Evolutionary conservation across 1,139 yeast species (phyloP).

Genomic region (Geotrichum klebahnii): DNA sequence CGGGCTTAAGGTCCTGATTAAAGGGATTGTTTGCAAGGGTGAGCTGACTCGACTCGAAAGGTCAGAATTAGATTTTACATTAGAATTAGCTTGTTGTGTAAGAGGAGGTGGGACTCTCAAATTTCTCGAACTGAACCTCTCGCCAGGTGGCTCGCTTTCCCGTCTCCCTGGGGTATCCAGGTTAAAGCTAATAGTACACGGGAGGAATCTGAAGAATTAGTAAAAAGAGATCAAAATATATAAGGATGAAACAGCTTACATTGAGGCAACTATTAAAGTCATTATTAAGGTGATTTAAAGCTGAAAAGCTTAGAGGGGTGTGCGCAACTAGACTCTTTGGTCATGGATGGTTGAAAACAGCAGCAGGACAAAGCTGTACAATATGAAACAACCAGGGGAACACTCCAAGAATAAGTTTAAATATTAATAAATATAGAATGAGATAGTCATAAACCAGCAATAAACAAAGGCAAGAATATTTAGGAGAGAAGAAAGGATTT

Average conservation of each 20-base stretch:
- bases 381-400: no score
- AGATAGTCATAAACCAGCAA: no score
- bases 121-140: constrained; percentile 2
- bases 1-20: no score
- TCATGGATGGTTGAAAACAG: neutral
- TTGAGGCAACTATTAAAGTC: constrained; percentile 38
- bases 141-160: neutral
- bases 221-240: neutral
- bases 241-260: constrained; percentile 30
- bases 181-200: constrained; percentile 54
- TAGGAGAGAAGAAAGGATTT: no score
- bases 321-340: neutral
- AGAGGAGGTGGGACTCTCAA: constrained; percentile 1
- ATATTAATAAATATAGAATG: no score
- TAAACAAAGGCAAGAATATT: no score
- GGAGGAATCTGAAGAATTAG: constrained; percentile 49
- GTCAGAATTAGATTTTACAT: constrained; percentile 1
- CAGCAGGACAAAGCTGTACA: neutral
- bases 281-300: constrained; percentile 3
- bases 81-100: neutral
- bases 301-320: neutral
- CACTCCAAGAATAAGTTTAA: no score
- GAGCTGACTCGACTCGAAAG: constrained; percentile 3
- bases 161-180: constrained; percentile 15
- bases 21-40: neutral